Conservation (phyloP, 2,329 filamentous ascomycete species). For the Drechmeria coniospora region DNA sequence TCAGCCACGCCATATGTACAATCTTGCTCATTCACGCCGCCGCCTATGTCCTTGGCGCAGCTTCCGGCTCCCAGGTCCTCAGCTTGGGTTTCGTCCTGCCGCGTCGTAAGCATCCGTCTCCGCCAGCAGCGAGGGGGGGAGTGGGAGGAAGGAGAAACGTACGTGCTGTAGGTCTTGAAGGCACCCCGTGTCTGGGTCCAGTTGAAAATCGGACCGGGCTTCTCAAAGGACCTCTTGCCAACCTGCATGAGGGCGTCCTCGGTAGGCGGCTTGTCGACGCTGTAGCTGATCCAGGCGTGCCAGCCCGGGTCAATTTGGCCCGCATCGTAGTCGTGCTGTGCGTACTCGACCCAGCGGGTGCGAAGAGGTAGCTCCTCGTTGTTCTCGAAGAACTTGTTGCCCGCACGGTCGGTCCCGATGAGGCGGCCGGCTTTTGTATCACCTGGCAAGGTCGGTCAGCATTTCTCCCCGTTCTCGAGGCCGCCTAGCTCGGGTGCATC, state of each 20-base stretch:
- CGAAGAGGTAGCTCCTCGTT: slow-evolving; percentile 85
- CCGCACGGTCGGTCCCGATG: slow-evolving; percentile 73
- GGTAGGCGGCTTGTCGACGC: slow-evolving; percentile 72
- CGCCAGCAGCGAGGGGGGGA: neutral
- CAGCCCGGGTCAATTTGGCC: slow-evolving; percentile 88
- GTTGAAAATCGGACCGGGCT: slow-evolving; percentile 54
- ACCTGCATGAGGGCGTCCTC: slow-evolving; percentile 58
- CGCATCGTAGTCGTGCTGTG: slow-evolving; percentile 67
- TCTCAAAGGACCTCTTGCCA: slow-evolving; percentile 60
- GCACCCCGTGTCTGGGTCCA: slow-evolving; percentile 61
- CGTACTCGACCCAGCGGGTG: slow-evolving; percentile 96
- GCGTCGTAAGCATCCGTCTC: neutral
- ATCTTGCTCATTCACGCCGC: slow-evolving; percentile 3
- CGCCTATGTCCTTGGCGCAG: slow-evolving; percentile 17
- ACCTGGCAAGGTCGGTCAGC: no score
- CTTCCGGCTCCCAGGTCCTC: slow-evolving; percentile 34
- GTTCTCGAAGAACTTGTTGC: slow-evolving; percentile 98
- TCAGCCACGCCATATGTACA: slow-evolving; percentile 23
- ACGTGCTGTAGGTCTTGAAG: slow-evolving; percentile 94
- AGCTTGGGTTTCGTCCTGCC: slow-evolving; percentile 38
- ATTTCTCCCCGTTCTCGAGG: no score
- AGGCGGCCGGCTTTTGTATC: slow-evolving; percentile 90
- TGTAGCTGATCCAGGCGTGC: slow-evolving; percentile 96
- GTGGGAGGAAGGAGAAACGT: slow-evolving; percentile 24
- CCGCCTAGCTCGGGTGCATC: neutral